phyloP scores from a whole-genome alignment of 148 eudicot genomes.

The Cornus controversa region DNA sequence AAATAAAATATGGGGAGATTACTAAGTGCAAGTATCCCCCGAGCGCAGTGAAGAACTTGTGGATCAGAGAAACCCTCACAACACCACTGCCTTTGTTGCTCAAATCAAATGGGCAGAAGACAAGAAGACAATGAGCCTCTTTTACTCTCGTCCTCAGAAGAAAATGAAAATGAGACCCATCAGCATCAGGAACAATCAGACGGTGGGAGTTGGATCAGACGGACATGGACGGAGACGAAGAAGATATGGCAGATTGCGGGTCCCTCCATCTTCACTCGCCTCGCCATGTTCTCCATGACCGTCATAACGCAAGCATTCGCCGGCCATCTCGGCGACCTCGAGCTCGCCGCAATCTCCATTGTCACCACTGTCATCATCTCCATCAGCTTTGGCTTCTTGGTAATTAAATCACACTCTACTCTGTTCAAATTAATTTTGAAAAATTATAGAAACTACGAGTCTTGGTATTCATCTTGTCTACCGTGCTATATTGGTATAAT shows the following conservation, averaged over 20 bases:
- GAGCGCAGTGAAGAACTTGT: too few species aligned
- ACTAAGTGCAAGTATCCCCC: too few species aligned
- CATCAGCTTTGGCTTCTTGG: conserved; percentile 33
- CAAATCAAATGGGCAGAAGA: not conserved
- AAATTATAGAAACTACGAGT: too few species aligned
- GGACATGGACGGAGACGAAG: conserved; percentile 25
- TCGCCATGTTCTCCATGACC: conserved; percentile 29
- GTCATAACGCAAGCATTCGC: conserved; percentile 32
- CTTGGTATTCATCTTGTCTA: too few species aligned
- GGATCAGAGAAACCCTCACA: too few species aligned
- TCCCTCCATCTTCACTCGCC: conserved; percentile 33
- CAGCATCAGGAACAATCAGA: not conserved
- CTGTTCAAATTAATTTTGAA: too few species aligned
- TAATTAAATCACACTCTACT: not conserved
- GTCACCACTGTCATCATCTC: conserved; percentile 35
- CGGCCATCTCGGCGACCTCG: conserved; percentile 33
- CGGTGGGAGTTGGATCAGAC: conserved; percentile 6
- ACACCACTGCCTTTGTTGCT: too few species aligned
- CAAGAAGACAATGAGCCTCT: not conserved
- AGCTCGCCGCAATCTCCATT: conserved; percentile 33
- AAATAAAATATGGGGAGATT: too few species aligned
- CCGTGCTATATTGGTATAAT: too few species aligned
- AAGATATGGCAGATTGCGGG: conserved; percentile 31
- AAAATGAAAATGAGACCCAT: too few species aligned
- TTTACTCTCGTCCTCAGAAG: not conserved